Conservation (phyloP, 2,329 filamentous ascomycete species). For the Mariannaea sp. region DNA sequence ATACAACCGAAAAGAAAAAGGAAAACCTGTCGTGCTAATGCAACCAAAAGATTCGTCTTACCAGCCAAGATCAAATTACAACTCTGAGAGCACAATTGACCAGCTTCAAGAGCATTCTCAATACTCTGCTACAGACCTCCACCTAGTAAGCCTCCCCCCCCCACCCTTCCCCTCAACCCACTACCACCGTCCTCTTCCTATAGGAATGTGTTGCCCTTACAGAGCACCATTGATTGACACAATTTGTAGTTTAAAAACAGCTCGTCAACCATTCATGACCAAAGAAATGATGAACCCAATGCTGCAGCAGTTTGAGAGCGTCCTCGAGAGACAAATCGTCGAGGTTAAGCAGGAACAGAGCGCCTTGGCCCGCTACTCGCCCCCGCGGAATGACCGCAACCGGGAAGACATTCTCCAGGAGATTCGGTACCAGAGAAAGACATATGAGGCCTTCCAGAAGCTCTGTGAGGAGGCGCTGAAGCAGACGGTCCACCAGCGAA, state of each 20-base stretch:
- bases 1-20: too few species aligned
- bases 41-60: neutral
- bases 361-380: neutral
- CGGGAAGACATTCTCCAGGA: neutral
- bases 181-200: too few species aligned
- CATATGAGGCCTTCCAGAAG: neutral
- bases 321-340: neutral
- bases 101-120: neutral
- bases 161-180: neutral
- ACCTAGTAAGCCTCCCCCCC: neutral
- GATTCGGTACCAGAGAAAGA: neutral
- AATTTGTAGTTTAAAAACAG: neutral
- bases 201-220: neutral
- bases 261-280: neutral
- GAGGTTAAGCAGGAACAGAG: neutral
- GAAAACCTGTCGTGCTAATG: neutral
- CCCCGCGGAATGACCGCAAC: neutral
- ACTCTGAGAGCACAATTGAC: neutral
- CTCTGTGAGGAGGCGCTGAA: neutral
- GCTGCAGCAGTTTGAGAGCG: neutral
- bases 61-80: neutral
- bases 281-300: neutral
- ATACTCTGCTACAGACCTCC: neutral
- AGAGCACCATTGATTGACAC: neutral
- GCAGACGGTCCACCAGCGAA: neutral